Conservation (phyloP, 1,284 basidiomycete genomes). For the Agaricales sp. region DNA sequence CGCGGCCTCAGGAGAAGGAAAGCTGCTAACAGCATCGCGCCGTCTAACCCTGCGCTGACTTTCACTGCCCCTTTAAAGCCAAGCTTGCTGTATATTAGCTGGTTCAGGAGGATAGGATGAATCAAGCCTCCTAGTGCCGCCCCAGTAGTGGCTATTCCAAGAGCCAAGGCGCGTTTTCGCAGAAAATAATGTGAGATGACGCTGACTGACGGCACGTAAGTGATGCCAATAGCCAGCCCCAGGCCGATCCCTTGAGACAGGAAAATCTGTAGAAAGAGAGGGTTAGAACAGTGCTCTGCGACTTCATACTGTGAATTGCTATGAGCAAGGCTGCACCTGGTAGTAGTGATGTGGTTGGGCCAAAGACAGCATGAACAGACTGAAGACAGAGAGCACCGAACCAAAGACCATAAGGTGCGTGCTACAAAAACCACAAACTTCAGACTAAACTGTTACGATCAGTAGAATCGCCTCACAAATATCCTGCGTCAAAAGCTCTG, state of each 20-base stretch:
- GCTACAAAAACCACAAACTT: too few species aligned
- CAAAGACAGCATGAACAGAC: constrained; percentile 32
- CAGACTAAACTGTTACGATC: background rate
- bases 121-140: constrained; percentile 37
- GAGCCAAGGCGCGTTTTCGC: constrained; percentile 33
- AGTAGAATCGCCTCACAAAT: constrained; percentile 23
- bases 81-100: constrained; percentile 20
- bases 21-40: constrained; percentile 26
- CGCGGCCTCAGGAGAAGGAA: constrained; percentile 31
- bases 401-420: constrained; percentile 25
- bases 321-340: constrained; percentile 22
- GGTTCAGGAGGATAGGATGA: constrained; percentile 41
- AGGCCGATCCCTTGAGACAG: constrained; percentile 41
- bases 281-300: background rate
- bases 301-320: constrained; percentile 2
- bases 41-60: constrained; percentile 26
- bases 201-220: constrained; percentile 40
- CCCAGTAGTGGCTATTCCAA: constrained; percentile 37
- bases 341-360: constrained; percentile 24
- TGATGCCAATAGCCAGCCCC: constrained; percentile 36
- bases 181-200: constrained; percentile 39
- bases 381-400: constrained; percentile 25
- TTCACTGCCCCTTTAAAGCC: constrained; percentile 31
- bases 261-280: constrained; percentile 29
- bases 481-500: constrained; percentile 30